Evolutionary conservation across 805 yeast species (phyloP).

Genomic region (Debaryomyces maramus): DNA sequence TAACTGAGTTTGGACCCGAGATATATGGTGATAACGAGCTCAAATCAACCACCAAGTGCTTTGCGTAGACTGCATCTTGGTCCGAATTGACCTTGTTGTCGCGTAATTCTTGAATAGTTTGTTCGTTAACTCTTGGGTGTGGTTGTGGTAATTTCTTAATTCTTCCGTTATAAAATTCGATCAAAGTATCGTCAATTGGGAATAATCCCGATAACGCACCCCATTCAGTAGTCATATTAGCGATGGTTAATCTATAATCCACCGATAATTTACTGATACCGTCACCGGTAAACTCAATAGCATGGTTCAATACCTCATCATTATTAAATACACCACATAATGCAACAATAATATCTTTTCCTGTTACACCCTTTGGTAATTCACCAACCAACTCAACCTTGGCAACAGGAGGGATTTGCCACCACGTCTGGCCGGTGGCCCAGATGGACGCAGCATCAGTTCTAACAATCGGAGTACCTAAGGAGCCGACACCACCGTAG

Average conservation of each 20-base stretch:
- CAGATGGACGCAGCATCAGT: conserved; percentile 99
- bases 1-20: conserved; percentile 97
- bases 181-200: conserved; percentile 85
- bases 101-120: conserved; percentile 55
- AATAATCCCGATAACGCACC: conserved; percentile 96
- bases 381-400: conserved; percentile 81
- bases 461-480: conserved; percentile 97
- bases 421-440: conserved; percentile 99
- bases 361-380: conserved; percentile 85
- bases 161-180: conserved; percentile 71
- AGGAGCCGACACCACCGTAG: conserved; percentile 93
- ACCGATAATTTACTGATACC: conserved; percentile 67
- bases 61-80: conserved; percentile 80
- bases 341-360: conserved; percentile 96
- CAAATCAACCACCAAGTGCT: conserved; percentile 79
- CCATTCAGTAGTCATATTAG: conserved; percentile 99
- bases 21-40: conserved; percentile 80
- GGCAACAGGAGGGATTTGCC: conserved; percentile 99
- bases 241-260: conserved; percentile 87
- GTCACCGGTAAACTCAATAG: conserved; percentile 89
- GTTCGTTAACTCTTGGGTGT: conserved; percentile 79
- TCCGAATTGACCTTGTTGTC: conserved; percentile 56
- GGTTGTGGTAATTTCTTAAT: conserved; percentile 62
- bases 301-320: conserved; percentile 91
- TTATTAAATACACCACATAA: conserved; percentile 91